Base-by-base conservation (phyloP, 208 protist species). In the Angomonas ambiguus region DNA sequence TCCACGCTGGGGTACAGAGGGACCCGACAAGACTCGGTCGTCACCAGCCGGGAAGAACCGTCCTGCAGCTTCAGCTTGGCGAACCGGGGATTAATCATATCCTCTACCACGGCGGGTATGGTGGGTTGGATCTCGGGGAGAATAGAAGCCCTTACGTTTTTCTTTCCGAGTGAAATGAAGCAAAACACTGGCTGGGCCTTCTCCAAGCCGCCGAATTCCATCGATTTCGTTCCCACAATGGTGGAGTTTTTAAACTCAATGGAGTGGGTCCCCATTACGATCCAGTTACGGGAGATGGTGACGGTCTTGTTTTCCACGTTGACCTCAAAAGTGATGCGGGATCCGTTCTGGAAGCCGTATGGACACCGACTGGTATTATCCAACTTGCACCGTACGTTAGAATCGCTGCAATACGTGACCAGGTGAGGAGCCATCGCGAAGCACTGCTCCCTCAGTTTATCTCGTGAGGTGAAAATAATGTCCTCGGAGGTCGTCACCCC, bases 161-260 rank as follows among this genome's bases (percentile, higher is more conserved):
- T 82, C 42, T 79, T 74, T 27, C 88, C 86, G 45, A 96, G 83
- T 13, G 91, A 32, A 25, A 96, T 88, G 71, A 96, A 96, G 66
- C 77, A 89, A 59, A 24, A 87, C 33, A 76, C 51, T 45, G 59
- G 63, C n/a, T 58, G 11, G 25, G 42, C 16, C 10, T 61, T 30
- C 27, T 2, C 31, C 18, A 20, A 28, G 1, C 18, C 2, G 5
- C 28, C 31, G 24, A 20, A 33, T 41, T 35, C 18, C 28, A 27
- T 35, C 28, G 60, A 13, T 25, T 18, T 16, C 5, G 8, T 56
- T 25, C 22, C 45, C 6, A 25, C 11, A 11, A 4, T 35, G 11
- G 60, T 51, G 18, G 20, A 13, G 13, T n/a, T n/a, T n/a, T 51
- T 67, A 56, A 80, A 48, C 35, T 77, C 63, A 41, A 93, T 55